A percentile compares a stretch with the other conserved stretches of the same genome.
Conservation (phyloP, 768 basidiomycete genomes). For the Tricholoma terreum region DNA sequence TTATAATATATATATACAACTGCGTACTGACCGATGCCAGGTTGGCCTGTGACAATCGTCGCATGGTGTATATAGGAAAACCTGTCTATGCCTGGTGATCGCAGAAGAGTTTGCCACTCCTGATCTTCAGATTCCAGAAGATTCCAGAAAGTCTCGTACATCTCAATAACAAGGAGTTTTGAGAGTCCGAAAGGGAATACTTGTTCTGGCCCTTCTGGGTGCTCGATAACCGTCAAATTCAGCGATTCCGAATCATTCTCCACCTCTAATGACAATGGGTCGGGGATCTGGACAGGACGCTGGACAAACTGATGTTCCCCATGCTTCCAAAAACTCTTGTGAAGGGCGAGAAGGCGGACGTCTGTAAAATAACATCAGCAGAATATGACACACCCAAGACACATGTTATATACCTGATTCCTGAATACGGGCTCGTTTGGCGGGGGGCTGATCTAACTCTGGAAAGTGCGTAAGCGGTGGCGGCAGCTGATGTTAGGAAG, state of each 20-base stretch:
- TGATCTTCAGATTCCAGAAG: neutral
- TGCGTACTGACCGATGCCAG: neutral
- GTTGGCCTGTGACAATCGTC: neutral
- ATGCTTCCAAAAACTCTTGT: neutral
- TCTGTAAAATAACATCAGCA: neutral
- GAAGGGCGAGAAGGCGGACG: neutral
- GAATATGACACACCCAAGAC: neutral
- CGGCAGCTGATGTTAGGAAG: too few relatives aligned
- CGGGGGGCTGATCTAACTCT: neutral
- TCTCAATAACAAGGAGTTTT: neutral
- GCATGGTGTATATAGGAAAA: neutral
- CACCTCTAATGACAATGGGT: neutral
- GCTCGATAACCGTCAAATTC: neutral
- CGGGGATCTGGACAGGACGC: neutral
- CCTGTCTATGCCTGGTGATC: neutral
- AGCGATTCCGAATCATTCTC: neutral
- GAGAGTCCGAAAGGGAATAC: neutral
- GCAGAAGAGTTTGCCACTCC: neutral
- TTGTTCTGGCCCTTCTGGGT: neutral
- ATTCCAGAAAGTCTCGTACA: neutral
- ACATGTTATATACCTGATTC: neutral
- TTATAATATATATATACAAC: neutral
- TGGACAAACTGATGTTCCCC: neutral
- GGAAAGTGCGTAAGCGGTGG: too few relatives aligned
- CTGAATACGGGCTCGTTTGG: neutral